phyloP scores from a whole-genome alignment of 2,329 filamentous ascomycete genomes.

The Coniochaeta hoffmannii region DNA sequence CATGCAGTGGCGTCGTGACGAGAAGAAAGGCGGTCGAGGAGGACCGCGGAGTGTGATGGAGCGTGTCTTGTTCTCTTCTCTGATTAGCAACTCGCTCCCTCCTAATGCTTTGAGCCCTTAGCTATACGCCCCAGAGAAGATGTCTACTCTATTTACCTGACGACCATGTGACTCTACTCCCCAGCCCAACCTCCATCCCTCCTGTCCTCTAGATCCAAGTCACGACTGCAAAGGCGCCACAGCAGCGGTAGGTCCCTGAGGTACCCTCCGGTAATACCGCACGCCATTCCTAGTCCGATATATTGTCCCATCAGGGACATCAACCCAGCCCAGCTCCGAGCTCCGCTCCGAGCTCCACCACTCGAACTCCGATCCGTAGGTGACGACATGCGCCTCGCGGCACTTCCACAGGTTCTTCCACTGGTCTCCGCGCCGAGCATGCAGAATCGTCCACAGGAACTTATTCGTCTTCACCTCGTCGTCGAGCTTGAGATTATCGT shows the following conservation, averaged over 20 bases:
- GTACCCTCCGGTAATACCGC: neutral
- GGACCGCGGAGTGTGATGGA: too few relatives aligned
- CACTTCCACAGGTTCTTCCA: slow-evolving; percentile 1
- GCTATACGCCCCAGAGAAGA: too few relatives aligned
- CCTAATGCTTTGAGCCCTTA: too few relatives aligned
- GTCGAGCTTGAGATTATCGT: neutral
- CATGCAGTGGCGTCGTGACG: too few relatives aligned
- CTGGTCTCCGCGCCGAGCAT: neutral
- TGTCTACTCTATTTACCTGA: too few relatives aligned
- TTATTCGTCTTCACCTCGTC: neutral
- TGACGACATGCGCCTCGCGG: neutral
- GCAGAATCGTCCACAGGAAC: neutral
- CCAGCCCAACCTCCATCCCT: neutral
- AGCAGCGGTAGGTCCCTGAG: neutral
- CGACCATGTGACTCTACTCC: too few relatives aligned
- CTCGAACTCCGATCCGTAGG: neutral
- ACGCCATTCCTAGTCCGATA: neutral
- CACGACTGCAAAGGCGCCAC: neutral
- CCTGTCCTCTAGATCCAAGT: neutral
- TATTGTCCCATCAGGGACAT: neutral
- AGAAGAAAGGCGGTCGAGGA: too few relatives aligned
- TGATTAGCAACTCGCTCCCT: too few relatives aligned
- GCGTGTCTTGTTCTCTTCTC: too few relatives aligned
- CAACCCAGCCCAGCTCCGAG: neutral
- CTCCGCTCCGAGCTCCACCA: neutral